Evolutionary conservation across 306 rosid genomes (phyloP).

Genomic region (Cercis canadensis): DNA sequence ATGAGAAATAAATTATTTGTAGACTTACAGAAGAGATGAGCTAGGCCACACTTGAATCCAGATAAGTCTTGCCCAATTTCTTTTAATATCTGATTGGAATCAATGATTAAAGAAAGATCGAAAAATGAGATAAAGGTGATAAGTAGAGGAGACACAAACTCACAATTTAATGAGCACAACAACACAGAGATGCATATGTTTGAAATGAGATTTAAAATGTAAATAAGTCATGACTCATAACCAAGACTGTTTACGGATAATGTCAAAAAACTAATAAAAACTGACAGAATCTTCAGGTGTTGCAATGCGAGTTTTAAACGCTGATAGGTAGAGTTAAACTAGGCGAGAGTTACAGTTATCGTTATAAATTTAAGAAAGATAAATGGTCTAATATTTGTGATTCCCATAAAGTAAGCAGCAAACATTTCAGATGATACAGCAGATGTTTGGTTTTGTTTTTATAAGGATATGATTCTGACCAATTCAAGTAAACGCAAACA

Average conservation of each 20-base stretch:
- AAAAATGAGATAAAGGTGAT: background rate
- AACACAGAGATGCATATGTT: too few species aligned
- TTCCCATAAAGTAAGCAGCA: background rate
- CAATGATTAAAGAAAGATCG: background rate
- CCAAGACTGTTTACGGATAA: too few species aligned
- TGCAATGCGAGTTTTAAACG: too few species aligned
- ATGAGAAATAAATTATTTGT: background rate
- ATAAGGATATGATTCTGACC: background rate
- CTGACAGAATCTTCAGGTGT: too few species aligned
- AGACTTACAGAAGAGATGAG: constrained; percentile 85
- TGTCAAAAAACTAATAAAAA: too few species aligned
- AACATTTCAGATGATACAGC: background rate
- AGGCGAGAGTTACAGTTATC: background rate
- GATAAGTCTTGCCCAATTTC: constrained; percentile 86
- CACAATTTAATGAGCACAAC: too few species aligned
- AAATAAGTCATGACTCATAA: too few species aligned
- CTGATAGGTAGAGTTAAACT: background rate
- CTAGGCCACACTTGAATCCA: constrained; percentile 88
- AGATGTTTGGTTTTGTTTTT: background rate
- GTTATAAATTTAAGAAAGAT: too few species aligned
- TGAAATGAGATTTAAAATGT: too few species aligned
- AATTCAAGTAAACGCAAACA: too few species aligned
- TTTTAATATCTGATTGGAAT: constrained; percentile 57
- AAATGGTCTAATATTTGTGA: too few species aligned
- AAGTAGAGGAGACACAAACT: too few species aligned